These are phyloP conservation scores for Knufia fluminis DNA, from an alignment of 2,329 filamentous ascomycete species.

Conservation along the genomic window DNA sequence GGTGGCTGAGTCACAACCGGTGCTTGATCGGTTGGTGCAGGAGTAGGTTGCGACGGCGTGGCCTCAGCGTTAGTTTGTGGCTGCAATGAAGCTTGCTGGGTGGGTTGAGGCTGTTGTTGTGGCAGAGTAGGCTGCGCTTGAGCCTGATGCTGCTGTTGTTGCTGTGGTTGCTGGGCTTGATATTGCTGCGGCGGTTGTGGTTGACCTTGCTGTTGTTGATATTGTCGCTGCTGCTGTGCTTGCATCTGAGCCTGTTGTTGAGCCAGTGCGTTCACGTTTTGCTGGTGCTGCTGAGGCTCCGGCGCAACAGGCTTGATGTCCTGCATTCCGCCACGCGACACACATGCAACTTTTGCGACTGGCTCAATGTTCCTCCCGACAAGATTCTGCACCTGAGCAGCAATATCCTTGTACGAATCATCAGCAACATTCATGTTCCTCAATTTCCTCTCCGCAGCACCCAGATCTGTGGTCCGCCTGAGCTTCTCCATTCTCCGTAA, in stretches of 20 bases:
- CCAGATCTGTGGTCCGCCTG: conserved; percentile 59
- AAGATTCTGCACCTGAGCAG: conserved; percentile 62
- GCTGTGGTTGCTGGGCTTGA: conserved; percentile 3
- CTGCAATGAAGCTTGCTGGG: not conserved
- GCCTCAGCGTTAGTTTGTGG: not conserved
- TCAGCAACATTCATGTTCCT: conserved; percentile 50
- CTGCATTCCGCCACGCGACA: conserved; percentile 69
- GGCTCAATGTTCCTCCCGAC: conserved; percentile 58
- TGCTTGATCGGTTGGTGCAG: conserved; percentile 5
- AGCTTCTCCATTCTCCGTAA: conserved; percentile 65
- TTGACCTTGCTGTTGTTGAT: not conserved
- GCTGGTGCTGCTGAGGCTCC: conserved; percentile 5
- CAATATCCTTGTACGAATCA: conserved; percentile 57
- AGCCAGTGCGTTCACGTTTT: not conserved
- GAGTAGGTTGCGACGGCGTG: not conserved
- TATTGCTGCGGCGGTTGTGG: not conserved
- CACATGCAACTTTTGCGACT: conserved; percentile 56
- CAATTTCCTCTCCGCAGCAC: conserved; percentile 66
- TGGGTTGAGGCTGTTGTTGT: conserved; percentile 5
- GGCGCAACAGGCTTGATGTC: conserved; percentile 33
- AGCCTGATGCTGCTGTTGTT: not conserved
- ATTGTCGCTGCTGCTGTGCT: conserved; percentile 24
- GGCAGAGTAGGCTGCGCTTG: not conserved
- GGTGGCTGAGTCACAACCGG: conserved; percentile 4
- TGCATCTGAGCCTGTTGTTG: conserved; percentile 38